These are phyloP conservation scores for Gonapodya prolifera DNA, from an alignment of 192 early-diverging fungal genomes.

Conservation along the genomic window DNA sequence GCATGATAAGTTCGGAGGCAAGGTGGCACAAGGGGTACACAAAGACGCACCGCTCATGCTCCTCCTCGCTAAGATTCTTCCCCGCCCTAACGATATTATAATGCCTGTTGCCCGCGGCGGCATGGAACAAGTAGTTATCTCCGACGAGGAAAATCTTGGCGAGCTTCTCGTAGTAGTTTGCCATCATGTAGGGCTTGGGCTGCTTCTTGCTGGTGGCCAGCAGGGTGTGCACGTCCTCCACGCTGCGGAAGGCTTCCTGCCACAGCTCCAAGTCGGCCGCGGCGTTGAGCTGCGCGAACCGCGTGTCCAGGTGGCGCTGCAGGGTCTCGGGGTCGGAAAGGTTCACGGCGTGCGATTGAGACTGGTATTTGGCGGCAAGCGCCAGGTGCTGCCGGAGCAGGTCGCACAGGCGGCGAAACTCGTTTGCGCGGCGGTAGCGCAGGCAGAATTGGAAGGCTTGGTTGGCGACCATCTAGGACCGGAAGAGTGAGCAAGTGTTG, in stretches of 20 bases:
- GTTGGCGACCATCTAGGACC: constrained; percentile 46
- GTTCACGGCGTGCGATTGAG: constrained; percentile 85
- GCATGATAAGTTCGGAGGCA: not conserved
- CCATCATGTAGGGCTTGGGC: constrained; percentile 88
- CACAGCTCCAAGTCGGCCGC: constrained; percentile 95
- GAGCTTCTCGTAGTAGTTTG: constrained; percentile 98
- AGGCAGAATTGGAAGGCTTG: constrained; percentile 96
- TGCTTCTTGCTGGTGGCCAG: constrained; percentile 71
- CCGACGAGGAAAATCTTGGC: constrained; percentile 92
- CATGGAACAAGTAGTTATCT: constrained; percentile 96
- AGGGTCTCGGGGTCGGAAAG: constrained; percentile 91
- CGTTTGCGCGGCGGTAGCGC: constrained; percentile 89
- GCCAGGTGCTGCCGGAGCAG: constrained; percentile 84
- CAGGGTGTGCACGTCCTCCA: constrained; percentile 95
- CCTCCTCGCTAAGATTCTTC: constrained; percentile 71
- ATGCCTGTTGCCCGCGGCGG: constrained; percentile 92
- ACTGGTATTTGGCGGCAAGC: constrained; percentile 75
- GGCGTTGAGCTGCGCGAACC: constrained; percentile 90
- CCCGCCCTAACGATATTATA: constrained; percentile 59
- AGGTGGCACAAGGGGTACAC: not conserved
- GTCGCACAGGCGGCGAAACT: constrained; percentile 97
- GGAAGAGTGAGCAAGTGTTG: not conserved
- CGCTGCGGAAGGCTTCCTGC: constrained; percentile 95
- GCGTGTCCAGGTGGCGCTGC: constrained; percentile 89
- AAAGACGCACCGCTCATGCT: constrained; percentile 47